A percentile compares a stretch with the other conserved stretches of the same genome.
Evolutionary conservation across 2,329 filamentous ascomycete genomes (phyloP).

Genomic region (Ceratocystis cubensis): DNA sequence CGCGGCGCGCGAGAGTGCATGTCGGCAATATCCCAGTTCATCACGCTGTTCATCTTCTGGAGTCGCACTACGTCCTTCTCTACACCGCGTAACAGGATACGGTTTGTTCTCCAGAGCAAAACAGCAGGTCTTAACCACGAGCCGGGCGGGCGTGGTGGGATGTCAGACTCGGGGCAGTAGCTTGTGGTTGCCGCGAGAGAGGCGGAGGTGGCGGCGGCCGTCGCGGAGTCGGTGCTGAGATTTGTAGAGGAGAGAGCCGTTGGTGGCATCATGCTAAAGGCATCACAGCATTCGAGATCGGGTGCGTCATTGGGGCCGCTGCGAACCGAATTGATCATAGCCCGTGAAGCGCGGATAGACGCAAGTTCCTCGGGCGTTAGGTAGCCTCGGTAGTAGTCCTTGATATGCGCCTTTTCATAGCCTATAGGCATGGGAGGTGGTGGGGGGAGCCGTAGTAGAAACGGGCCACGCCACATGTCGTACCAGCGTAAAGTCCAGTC

Average conservation of each 20-base stretch:
- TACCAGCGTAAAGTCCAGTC: slow-evolving; percentile 41
- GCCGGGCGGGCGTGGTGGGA: slow-evolving; percentile 29
- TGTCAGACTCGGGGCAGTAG: slow-evolving; percentile 1
- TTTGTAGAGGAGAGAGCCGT: slow-evolving; percentile 23
- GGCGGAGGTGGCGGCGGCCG: not conserved
- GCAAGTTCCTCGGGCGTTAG: slow-evolving; percentile 36
- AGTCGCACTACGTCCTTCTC: slow-evolving; percentile 37
- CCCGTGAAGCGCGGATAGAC: slow-evolving; percentile 29
- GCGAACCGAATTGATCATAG: slow-evolving; percentile 29
- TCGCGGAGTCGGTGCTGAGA: slow-evolving; percentile 16
- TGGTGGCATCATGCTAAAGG: slow-evolving; percentile 25
- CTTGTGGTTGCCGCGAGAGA: not conserved
- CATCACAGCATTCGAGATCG: slow-evolving; percentile 24
- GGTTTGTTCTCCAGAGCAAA: slow-evolving; percentile 31
- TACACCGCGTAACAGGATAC: slow-evolving; percentile 35
- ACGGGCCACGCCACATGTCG: slow-evolving; percentile 36
- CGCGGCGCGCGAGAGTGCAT: slow-evolving; percentile 38
- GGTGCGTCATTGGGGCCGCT: slow-evolving; percentile 8
- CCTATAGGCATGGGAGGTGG: slow-evolving; percentile 30
- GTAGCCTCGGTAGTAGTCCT: slow-evolving; percentile 39
- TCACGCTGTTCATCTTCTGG: slow-evolving; percentile 36
- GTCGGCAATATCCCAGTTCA: slow-evolving; percentile 36
- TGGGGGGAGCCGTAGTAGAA: slow-evolving; percentile 32
- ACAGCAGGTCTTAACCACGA: slow-evolving; percentile 33
- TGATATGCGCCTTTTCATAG: slow-evolving; percentile 34